Evolutionary conservation across 345 rosid species (phyloP), one percentile per base, ranked within the genome.

Genomic region (Garcia nutans): DNA sequence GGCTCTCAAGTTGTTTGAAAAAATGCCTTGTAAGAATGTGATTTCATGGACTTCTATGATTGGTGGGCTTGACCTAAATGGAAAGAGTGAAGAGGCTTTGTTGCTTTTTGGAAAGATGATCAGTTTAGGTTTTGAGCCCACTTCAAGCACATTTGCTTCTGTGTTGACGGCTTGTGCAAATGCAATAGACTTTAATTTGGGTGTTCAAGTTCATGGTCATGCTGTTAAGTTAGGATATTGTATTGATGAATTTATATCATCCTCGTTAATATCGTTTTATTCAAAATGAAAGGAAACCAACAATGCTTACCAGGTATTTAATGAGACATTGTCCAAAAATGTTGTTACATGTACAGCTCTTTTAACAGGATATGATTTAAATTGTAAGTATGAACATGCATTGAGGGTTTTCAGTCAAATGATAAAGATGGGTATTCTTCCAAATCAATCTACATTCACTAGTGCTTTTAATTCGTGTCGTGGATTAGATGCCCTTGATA

Each of bases 31-130:
- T 66, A 76, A 75, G 83, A 85, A 90, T 77, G 94, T 90, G 73
- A 84, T 93, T 78, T 91, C 94, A 0, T 93, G 97, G 98, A 92
- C 97, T 74, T 84, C 95, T 7, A 85, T 91, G 90, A 93, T 93
- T 61, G 80, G 81, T 57, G 98, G 97, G 73, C 88, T 93, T 75
- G 88, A 87, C 57, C 87, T 76, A 75, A 85, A 78, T 71, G 89
- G 93, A 71, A 81, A 75, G 81, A 84, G 81, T 26, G 70, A 79
- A 72, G 94, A 87, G 50, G 91, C 90, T 77, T 82, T 90, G 62
- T 54, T 20, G 58, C 58, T 86, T 74, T 90, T 85, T n/a, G 67
- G 69, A 73, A 80, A 78, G 78, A 92, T 93, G 94, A 31, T 85
- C 67, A 33, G 55, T 73, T 87, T 77, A 41, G 82, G 86, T 20